A percentile compares a stretch with the other conserved stretches of the same genome.
These are phyloP conservation scores for Coelastrella sp. DNA, from an alignment of 139 green algal genomes.

Conservation along the genomic window DNA sequence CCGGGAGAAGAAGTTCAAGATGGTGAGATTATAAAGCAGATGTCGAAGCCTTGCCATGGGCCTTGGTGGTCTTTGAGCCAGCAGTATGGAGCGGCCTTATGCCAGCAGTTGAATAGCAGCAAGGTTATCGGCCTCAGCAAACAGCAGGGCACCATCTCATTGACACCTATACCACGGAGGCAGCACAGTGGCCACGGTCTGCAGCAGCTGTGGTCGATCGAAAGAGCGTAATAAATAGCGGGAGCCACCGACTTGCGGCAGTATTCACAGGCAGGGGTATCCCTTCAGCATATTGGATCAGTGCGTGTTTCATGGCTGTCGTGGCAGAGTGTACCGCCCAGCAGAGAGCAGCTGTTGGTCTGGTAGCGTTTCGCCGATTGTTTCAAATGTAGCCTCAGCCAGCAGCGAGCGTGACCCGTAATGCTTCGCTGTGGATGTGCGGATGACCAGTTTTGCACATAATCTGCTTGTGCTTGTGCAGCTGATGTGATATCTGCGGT, in stretches of 20 bases:
- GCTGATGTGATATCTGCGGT: slow-evolving; percentile 99
- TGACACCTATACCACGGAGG: background rate
- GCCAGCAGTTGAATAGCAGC: background rate
- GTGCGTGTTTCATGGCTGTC: no score
- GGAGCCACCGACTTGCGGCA: background rate
- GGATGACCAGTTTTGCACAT: background rate
- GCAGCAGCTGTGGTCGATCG: slow-evolving; percentile 19
- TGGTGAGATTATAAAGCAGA: slow-evolving; percentile 65
- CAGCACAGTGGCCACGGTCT: background rate
- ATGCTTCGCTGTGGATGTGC: background rate
- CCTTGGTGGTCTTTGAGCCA: background rate
- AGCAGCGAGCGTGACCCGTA: background rate
- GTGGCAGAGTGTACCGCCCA: background rate
- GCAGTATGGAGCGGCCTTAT: background rate
- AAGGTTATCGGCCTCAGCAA: background rate
- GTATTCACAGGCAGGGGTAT: background rate
- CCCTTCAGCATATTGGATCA: no score
- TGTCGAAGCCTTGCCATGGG: background rate
- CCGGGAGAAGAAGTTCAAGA: slow-evolving; percentile 97
- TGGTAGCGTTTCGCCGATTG: background rate
- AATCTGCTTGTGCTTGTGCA: slow-evolving; percentile 62
- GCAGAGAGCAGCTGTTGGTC: background rate
- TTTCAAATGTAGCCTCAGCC: background rate
- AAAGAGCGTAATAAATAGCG: slow-evolving; percentile 1
- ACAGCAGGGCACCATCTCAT: no score